Evolutionary conservation across 2,329 filamentous ascomycete genomes (phyloP), one percentile per base, ranked within the genome.

Genomic region (Penicillium hordei): DNA sequence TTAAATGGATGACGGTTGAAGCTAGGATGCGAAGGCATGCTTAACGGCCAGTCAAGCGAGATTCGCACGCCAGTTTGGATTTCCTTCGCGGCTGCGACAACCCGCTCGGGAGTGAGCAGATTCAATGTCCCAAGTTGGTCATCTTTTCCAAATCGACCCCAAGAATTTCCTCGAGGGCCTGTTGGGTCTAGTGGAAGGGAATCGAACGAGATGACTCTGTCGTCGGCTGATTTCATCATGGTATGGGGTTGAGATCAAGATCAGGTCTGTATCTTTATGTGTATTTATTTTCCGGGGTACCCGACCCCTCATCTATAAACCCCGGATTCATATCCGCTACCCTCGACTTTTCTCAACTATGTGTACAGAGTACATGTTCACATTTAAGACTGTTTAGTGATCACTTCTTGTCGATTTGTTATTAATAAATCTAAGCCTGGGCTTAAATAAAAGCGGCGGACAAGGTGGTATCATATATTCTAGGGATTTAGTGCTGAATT

Each of bases 91-190:
- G 79, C 79, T 15, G 71, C 65, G 8, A 74, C 72, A 19, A 80
- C 71, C 7, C 74, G 73, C 21, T 71, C 63, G 1, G 78, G 75
- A 0, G 81, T 84, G 45, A 85, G 74, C 3, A 82, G 73, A 63
- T 85, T 84, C 4, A 85, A 69, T 45, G 79, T 82, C 31, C 83
- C 83, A 6, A 83, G 74, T 63, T 83, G 71, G 56, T 85, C 83
- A 5, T 75, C 59, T 6, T 71, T 64, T 13, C 82, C 82, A 59
- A 81, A 84, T 7, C 82, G 76, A 2, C 81, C 82, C 83, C 83
- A 85, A 5, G 82, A 81, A 52, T 84, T 84, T 15, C 80, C 79
- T 2, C 71, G 74, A 5, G 81, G 81, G 1, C 81, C 81, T n/a
- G 25, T 59, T 15, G 60, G 56, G 38, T 65, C 62, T 19, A 67